These are phyloP conservation scores for Rhododendron vialii DNA, from an alignment of 148 eudicot genomes.

Conservation along the genomic window DNA sequence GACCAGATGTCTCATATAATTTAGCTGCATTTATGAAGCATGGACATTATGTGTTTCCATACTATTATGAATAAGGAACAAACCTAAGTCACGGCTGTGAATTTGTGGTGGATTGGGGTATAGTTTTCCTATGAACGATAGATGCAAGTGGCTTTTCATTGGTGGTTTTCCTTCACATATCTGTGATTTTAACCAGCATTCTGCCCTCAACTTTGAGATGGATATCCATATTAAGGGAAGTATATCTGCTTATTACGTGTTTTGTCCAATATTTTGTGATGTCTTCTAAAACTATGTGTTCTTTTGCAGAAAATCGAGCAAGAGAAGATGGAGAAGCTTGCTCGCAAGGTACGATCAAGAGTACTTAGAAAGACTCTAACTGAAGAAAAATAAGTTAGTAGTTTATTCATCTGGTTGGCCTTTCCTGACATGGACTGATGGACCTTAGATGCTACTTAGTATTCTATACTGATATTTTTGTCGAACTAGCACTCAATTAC, in stretches of 20 bases:
- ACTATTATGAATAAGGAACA: not conserved
- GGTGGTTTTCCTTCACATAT: not conserved
- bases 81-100: not conserved
- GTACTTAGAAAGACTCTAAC: not conserved
- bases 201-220: not conserved
- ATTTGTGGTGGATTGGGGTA: not conserved
- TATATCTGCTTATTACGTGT: not conserved
- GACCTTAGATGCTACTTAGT: too few relatives aligned
- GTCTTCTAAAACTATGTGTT: not conserved
- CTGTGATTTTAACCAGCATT: not conserved
- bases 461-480: not conserved
- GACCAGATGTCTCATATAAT: not conserved
- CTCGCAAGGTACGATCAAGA: constrained; percentile 59
- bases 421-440: not conserved
- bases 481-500: not conserved
- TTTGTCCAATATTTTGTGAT: not conserved
- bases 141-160: not conserved
- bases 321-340: constrained; percentile 93
- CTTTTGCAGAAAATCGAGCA: constrained; percentile 72
- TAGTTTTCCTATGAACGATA: not conserved
- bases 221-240: not conserved
- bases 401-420: not conserved
- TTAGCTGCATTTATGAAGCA: not conserved
- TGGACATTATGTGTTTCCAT: not conserved
- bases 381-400: not conserved